Conservation (phyloP, 306 rosid species). For the Crataegus laevigata region DNA sequence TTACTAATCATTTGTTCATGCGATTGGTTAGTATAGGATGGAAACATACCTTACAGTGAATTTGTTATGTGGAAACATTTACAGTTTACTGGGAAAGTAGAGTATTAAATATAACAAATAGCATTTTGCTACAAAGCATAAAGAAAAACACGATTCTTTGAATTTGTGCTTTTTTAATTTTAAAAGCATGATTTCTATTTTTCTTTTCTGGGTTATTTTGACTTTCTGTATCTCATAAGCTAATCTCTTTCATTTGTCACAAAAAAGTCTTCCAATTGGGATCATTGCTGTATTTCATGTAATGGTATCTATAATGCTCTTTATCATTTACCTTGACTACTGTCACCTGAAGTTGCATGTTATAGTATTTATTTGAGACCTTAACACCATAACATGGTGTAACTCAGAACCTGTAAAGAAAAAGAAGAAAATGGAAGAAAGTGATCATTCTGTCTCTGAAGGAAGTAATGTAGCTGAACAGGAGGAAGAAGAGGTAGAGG, state of each 20-base stretch:
- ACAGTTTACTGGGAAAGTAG: not conserved
- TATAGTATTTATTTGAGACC: slow-evolving; percentile 1
- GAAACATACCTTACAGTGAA: not conserved
- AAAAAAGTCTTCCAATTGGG: not conserved
- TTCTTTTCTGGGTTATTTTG: not conserved
- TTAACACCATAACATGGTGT: slow-evolving; percentile 12
- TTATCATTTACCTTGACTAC: not conserved
- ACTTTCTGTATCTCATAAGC: not conserved
- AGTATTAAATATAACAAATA: not conserved
- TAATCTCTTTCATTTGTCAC: not conserved
- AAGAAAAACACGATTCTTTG: not conserved
- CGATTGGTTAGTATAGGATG: not conserved
- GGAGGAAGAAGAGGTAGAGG: slow-evolving; percentile 12
- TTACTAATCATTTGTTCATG: not conserved
- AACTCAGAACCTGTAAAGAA: slow-evolving; percentile 22
- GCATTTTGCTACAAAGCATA: not conserved
- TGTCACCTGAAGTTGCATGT: slow-evolving; percentile 4
- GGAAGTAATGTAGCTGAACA: slow-evolving; percentile 15
- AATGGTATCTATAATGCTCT: not conserved
- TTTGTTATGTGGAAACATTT: not conserved
- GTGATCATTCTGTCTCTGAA: slow-evolving; percentile 19
- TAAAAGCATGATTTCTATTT: not conserved
- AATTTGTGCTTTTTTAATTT: not conserved
- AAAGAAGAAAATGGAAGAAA: slow-evolving; percentile 18
- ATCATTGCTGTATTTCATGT: not conserved